Percentiles rank a stretch among this genome's conserved stretches.
Conservation (phyloP, 2,329 filamentous ascomycete species). For the Penicillium sp. region DNA sequence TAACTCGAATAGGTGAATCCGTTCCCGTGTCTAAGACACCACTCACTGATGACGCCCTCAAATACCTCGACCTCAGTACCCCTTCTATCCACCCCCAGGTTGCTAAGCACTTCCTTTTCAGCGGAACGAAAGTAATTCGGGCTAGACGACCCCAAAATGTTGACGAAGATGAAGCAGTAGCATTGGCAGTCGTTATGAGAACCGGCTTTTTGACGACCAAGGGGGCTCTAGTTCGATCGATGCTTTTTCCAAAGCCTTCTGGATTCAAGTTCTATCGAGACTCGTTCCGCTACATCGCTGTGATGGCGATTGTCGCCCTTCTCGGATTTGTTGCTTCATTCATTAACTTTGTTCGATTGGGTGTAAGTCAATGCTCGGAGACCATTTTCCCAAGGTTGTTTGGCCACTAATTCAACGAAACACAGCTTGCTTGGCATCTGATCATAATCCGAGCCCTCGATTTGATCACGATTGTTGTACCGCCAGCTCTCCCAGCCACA, state of each 20-base stretch:
- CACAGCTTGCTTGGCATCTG: conserved; percentile 67
- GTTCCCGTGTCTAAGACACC: conserved; percentile 91
- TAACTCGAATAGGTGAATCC: conserved; percentile 60
- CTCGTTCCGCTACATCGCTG: conserved; percentile 93
- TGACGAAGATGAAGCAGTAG: conserved; percentile 76
- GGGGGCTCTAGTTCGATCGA: conserved; percentile 85
- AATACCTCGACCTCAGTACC: conserved; percentile 65
- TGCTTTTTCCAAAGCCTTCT: conserved; percentile 96
- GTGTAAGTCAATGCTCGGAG: conserved; percentile 32
- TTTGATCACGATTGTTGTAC: conserved; percentile 94
- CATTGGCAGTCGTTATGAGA: conserved; percentile 80
- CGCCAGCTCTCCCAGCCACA: conserved; percentile 85
- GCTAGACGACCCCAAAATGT: conserved; percentile 80
- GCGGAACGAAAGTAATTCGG: conserved; percentile 88
- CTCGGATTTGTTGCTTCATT: conserved; percentile 86
- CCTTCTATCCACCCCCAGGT: conserved; percentile 74
- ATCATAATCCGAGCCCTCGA: conserved; percentile 89
- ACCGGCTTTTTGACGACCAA: conserved; percentile 98
- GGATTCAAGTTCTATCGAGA: conserved; percentile 98
- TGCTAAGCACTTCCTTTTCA: conserved; percentile 84
- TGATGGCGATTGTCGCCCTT: conserved; percentile 80
- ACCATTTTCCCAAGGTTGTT: not conserved
- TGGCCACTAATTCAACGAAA: conserved; percentile 13
- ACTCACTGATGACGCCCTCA: conserved; percentile 69
- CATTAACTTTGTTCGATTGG: conserved; percentile 80